phyloP scores from a whole-genome alignment of 129 eudicot species.

The Heracleum sosnowskyi region DNA sequence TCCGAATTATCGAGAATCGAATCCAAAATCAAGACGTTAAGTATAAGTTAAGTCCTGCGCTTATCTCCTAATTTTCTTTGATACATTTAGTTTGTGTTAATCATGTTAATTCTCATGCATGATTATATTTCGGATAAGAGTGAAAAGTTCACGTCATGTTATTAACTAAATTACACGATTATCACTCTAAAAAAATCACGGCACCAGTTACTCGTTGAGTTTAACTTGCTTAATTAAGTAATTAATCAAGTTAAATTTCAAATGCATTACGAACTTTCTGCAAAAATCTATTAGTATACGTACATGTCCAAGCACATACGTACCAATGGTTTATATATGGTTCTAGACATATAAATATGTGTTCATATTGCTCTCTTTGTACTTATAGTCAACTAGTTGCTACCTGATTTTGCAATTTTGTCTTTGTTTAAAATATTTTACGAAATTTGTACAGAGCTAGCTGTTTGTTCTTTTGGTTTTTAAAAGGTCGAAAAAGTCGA shows the following conservation, averaged over 20 bases:
- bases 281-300: neutral
- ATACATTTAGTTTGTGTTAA: neutral
- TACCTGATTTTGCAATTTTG: neutral
- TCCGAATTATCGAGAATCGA: no score
- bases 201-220: neutral
- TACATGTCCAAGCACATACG: neutral
- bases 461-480: no score
- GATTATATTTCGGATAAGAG: neutral
- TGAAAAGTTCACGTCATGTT: neutral
- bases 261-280: neutral
- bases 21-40: no score
- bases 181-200: neutral
- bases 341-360: no score
- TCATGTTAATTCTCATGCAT: neutral
- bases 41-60: no score
- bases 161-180: neutral
- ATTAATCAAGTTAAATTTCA: constrained; percentile 2
- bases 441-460: no score
- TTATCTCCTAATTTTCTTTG: neutral
- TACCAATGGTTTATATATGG: no score
- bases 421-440: neutral
- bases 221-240: neutral
- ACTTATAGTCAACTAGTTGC: neutral
- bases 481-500: no score
- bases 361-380: no score